These are phyloP conservation scores for Colletotrichum eleusines DNA, from an alignment of 2,329 filamentous ascomycete species.

Conservation along the genomic window DNA sequence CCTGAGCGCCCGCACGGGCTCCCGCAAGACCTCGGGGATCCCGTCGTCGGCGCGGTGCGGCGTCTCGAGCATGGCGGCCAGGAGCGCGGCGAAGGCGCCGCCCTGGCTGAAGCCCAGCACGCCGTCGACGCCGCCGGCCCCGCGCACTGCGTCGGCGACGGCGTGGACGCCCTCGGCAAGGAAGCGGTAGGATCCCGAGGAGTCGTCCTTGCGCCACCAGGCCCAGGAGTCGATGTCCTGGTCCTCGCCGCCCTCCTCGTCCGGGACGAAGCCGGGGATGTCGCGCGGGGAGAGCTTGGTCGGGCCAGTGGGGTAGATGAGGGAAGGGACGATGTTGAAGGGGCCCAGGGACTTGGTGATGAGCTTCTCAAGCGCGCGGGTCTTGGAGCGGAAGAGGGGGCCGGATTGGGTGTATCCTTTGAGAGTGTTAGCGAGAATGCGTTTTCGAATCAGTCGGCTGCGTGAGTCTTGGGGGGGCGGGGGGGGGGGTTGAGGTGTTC, in stretches of 20 bases:
- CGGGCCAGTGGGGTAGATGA: constrained; percentile 79
- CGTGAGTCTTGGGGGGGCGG: no score
- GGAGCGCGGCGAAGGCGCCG: constrained; percentile 76
- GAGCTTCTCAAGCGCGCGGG: constrained; percentile 85
- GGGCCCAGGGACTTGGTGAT: constrained; percentile 79
- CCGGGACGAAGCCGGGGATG: constrained; percentile 74
- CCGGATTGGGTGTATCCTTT: constrained; percentile 94
- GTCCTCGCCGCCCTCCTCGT: constrained; percentile 43
- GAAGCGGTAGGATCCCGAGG: constrained; percentile 72
- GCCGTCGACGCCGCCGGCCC: constrained; percentile 78
- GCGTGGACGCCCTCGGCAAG: constrained; percentile 75
- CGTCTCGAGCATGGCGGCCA: constrained; percentile 78
- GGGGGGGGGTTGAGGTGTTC: not conserved
- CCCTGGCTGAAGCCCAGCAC: constrained; percentile 89
- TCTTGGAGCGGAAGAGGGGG: constrained; percentile 86
- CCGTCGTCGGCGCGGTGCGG: constrained; percentile 45
- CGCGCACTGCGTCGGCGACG: constrained; percentile 71
- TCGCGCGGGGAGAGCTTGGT: constrained; percentile 72
- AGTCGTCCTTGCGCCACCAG: constrained; percentile 83
- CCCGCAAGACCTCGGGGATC: constrained; percentile 45
- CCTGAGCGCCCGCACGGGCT: constrained; percentile 61
- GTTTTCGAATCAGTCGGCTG: not conserved
- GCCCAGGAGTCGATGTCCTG: constrained; percentile 77
- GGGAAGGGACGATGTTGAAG: constrained; percentile 63
- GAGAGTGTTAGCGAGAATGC: constrained; percentile 10